Conservation (phyloP, 2,329 filamentous ascomycete genomes). For the Simplicillium sp. region DNA sequence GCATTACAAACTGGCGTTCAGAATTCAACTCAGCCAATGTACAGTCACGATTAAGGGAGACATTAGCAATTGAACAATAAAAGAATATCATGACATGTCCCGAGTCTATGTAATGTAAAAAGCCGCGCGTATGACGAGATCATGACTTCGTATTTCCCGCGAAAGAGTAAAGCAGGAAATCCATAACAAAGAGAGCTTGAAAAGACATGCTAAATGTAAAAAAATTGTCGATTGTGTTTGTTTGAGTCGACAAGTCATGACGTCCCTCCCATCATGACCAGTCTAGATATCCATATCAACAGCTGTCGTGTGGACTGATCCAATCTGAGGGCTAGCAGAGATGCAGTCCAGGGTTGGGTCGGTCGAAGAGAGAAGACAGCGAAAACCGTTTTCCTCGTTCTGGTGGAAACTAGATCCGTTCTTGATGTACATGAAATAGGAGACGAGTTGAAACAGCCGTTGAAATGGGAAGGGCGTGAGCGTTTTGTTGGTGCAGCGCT, state of each 20-base stretch:
- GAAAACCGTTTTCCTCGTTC: constrained; percentile 1
- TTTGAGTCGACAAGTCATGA: constrained; percentile 30
- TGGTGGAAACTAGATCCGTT: too few relatives aligned
- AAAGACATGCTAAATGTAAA: constrained; percentile 11
- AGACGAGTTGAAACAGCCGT: too few relatives aligned
- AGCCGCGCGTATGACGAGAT: not conserved
- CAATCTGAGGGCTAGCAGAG: constrained; percentile 1
- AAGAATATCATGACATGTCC: not conserved
- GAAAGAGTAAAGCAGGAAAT: not conserved
- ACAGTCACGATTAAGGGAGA: too few relatives aligned
- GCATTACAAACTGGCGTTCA: too few relatives aligned
- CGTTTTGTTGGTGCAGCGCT: too few relatives aligned
- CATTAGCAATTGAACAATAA: not conserved
- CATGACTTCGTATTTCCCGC: constrained; percentile 15
- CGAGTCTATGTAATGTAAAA: not conserved
- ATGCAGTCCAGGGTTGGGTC: constrained; percentile 1
- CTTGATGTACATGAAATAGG: too few relatives aligned
- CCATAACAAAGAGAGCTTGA: not conserved
- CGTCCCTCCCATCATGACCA: constrained; percentile 53
- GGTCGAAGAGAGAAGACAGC: constrained; percentile 59
- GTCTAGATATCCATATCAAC: constrained; percentile 22
- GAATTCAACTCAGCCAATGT: too few relatives aligned
- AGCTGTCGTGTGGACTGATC: constrained; percentile 36
- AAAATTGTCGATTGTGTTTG: not conserved
- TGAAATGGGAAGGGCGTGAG: too few relatives aligned